Base-by-base conservation (phyloP, 2,329 filamentous ascomycete species). In the Colletotrichum tamarilloi region DNA sequence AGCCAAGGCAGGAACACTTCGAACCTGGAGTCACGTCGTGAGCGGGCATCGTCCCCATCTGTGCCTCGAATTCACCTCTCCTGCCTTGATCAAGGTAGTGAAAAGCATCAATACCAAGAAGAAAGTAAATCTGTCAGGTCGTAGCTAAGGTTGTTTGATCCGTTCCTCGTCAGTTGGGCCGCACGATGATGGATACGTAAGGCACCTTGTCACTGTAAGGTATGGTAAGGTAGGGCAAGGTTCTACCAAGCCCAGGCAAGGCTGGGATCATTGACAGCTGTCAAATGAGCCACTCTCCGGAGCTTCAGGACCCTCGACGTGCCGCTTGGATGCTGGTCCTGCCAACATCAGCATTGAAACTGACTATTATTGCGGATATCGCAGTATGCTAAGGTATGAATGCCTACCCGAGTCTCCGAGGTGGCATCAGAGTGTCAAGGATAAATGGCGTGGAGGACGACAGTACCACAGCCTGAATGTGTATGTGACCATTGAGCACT, bases 231-330 rank as follows among this genome's bases (percentile, higher is more conserved):
- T 8, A 52, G 14, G 42, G 38, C 64, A 22, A 53, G 53, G 55
- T 58, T 35, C 24, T n/a, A 35, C 46, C 24, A 30, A 58, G 68
- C 57, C 64, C 57, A 12, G 52, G 67, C 49, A 38, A 32, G 28
- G 38, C 38, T 22, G 26, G 55, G 38, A 52, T 64, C n/a, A 42
- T 14, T 69, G 66, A 69, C 70, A 69, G 66, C 59, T 72, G 70
- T 64, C 53, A 60, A 66, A 64, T 53, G 53, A 68, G 53, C 69
- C 66, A 46, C 66, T 64, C 66, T 59, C 42, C 58, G 64, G 26
- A 66, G 42, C 59, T 49, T 30, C 62, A 30, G 60, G 46, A 19
- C 58, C 66, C 53, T 58, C n/a, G 7, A 53, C 30, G 22, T n/a
- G 42, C 26, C 56, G n/a, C 62, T 38, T 11, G n/a, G 28, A 62